phyloP scores from a whole-genome alignment of 805 yeast species.

The Yarrowia sp. region DNA sequence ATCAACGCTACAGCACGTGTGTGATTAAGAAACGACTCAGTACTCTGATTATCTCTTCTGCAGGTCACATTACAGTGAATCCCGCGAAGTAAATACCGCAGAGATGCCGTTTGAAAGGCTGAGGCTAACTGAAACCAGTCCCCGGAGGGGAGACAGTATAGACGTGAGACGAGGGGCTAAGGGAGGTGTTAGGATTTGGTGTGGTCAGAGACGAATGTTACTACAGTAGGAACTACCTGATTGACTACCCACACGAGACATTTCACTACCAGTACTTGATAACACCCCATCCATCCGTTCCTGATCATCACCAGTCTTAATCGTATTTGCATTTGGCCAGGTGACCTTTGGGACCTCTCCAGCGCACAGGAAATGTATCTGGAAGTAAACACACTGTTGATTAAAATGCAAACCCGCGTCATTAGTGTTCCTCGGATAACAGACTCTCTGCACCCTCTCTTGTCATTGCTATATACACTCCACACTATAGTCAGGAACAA shows the following conservation, averaged over 20 bases:
- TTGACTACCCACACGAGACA: not conserved
- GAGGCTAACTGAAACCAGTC: not conserved
- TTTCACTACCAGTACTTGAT: not conserved
- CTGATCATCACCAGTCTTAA: not conserved
- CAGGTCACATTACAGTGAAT: conserved; percentile 8
- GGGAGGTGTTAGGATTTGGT: too few species aligned
- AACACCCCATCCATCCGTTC: not conserved
- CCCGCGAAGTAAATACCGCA: conserved; percentile 14
- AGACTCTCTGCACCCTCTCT: not conserved
- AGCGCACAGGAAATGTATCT: not conserved
- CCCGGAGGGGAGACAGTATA: not conserved
- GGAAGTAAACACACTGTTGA: conserved; percentile 3
- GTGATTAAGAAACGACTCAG: too few species aligned
- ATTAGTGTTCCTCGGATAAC: not conserved
- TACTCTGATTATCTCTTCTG: not conserved
- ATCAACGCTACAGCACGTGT: not conserved
- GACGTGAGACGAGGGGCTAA: not conserved
- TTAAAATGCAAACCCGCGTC: not conserved
- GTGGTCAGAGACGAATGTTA: too few species aligned
- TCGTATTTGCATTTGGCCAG: not conserved
- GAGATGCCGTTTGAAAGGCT: conserved; percentile 1
- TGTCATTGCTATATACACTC: not conserved
- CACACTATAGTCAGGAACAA: conserved; percentile 1
- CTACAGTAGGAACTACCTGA: too few species aligned
- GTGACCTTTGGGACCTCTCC: not conserved